Conservation (phyloP, 257 asterid genomes). For the Marsdenia floribunda region DNA sequence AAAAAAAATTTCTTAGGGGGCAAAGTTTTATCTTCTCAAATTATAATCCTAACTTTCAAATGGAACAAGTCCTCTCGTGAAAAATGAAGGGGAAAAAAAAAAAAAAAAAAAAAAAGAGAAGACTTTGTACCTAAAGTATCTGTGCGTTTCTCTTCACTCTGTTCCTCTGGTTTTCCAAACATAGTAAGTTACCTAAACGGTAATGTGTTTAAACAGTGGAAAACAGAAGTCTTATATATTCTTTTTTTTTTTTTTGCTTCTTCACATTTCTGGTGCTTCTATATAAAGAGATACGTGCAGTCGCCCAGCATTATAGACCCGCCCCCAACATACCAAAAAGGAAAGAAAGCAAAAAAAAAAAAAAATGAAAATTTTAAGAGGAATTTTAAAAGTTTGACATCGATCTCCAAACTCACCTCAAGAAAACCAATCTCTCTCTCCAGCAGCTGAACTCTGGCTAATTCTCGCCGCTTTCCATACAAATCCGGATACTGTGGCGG, state of each 20-base stretch:
- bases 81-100: too few relatives aligned
- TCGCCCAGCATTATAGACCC: too few relatives aligned
- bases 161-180: constrained; percentile 1
- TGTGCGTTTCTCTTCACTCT: not conserved
- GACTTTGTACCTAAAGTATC: not conserved
- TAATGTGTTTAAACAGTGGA: not conserved
- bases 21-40: not conserved
- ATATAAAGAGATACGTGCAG: too few relatives aligned
- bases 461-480: constrained; percentile 77
- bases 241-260: not conserved
- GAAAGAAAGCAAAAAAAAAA: not conserved
- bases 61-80: not conserved
- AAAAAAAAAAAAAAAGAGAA: too few relatives aligned
- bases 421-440: constrained; percentile 87
- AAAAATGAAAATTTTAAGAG: not conserved
- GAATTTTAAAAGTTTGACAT: not conserved
- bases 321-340: not conserved
- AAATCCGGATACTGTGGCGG: constrained; percentile 90
- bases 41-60: not conserved
- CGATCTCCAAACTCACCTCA: constrained; percentile 39
- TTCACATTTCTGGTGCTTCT: not conserved
- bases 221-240: not conserved
- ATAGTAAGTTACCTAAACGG: not conserved
- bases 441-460: constrained; percentile 66
- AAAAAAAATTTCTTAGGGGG: not conserved